A percentile compares a stretch with the other conserved stretches of the same genome.
phyloP scores from a whole-genome alignment of 1,284 basidiomycete genomes.

The Pseudozyma sp. region DNA sequence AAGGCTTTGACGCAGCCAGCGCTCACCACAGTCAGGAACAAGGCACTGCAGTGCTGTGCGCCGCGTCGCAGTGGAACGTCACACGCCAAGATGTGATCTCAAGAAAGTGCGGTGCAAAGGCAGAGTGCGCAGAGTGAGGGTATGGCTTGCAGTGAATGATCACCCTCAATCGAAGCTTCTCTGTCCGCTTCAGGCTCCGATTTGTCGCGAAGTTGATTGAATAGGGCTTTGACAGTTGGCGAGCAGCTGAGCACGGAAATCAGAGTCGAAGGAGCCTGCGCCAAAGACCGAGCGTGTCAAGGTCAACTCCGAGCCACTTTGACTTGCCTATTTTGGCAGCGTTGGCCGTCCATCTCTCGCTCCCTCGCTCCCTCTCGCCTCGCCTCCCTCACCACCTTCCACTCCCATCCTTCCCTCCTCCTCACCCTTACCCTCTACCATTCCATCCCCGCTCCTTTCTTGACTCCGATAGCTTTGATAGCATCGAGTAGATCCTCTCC shows the following conservation, averaged over 20 bases:
- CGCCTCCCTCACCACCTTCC: not conserved
- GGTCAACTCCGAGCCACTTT: slow-evolving; percentile 10
- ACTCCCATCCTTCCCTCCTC: not conserved
- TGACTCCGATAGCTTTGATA: slow-evolving; percentile 44
- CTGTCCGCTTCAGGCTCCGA: too few relatives aligned
- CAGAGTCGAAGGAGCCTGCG: slow-evolving; percentile 7
- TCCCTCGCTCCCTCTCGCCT: not conserved
- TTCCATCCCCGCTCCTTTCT: not conserved
- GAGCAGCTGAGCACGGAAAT: too few relatives aligned
- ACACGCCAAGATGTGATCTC: slow-evolving; percentile 13
- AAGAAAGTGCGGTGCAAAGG: not conserved
- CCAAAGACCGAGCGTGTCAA: slow-evolving; percentile 20
- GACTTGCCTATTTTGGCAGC: not conserved
- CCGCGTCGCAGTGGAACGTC: too few relatives aligned
- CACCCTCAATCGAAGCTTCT: too few relatives aligned
- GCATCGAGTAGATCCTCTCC: slow-evolving; percentile 14
- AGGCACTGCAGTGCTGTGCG: not conserved
- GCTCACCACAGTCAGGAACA: not conserved
- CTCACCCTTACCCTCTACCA: not conserved
- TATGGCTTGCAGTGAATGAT: too few relatives aligned
- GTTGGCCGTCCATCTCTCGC: too few relatives aligned
- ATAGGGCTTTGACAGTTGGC: too few relatives aligned
- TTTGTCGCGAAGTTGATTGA: too few relatives aligned
- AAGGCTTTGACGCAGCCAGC: not conserved
- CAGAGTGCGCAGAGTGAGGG: too few relatives aligned